These are phyloP conservation scores for Wickerhamiella alocasiicola DNA, from an alignment of 805 yeast species.

Conservation along the genomic window DNA sequence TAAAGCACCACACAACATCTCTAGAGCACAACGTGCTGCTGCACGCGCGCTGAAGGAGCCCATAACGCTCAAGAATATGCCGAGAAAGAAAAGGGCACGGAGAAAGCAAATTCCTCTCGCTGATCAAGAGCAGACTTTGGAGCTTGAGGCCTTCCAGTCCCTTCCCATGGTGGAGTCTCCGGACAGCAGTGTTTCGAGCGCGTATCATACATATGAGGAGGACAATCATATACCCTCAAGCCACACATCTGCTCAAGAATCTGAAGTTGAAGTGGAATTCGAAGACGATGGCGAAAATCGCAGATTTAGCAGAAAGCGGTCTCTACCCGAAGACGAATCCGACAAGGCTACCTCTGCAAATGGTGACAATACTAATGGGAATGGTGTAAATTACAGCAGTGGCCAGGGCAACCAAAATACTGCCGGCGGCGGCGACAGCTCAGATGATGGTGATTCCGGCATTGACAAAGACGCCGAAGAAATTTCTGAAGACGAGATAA, in stretches of 20 bases:
- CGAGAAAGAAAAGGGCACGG: no score
- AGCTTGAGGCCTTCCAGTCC: no score
- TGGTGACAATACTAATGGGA: not conserved
- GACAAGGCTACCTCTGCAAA: no score
- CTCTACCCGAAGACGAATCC: no score
- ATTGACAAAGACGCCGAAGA: not conserved
- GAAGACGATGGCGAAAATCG: not conserved
- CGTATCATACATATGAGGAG: constrained; percentile 1
- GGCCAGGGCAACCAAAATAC: not conserved
- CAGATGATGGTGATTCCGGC: not conserved
- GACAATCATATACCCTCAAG: constrained; percentile 2
- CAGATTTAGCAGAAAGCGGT: no score
- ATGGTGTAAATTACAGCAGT: not conserved
- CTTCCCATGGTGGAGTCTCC: no score
- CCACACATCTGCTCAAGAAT: constrained; percentile 8
- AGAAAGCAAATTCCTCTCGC: no score
- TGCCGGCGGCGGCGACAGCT: not conserved
- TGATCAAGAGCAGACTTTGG: no score
- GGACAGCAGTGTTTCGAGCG: constrained; percentile 4
- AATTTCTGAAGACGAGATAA: not conserved
- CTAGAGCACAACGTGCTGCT: no score
- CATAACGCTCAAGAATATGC: no score
- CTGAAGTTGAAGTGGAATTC: not conserved
- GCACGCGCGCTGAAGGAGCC: no score
- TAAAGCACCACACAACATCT: no score